Evolutionary conservation across 75 land plant genomes (phyloP).

Genomic region (Sequoiadendron giganteum): DNA sequence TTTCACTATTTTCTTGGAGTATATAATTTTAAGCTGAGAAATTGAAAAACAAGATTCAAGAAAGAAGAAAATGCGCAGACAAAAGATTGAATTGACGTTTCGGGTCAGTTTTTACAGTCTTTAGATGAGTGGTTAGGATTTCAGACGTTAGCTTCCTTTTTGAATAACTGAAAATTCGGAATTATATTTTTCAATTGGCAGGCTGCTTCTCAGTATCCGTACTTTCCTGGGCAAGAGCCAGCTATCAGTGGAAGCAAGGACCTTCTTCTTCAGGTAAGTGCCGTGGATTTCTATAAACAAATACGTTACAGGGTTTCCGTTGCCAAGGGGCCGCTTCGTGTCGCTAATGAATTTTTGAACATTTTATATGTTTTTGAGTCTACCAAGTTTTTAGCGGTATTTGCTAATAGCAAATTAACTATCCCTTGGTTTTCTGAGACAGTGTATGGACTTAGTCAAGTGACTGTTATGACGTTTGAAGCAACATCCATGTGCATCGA

Average conservation of each 20-base stretch:
- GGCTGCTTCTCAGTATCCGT: slow-evolving; percentile 73
- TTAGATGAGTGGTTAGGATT: background rate
- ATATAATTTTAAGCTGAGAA: background rate
- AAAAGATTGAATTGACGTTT: background rate
- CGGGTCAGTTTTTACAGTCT: background rate
- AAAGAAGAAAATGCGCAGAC: background rate
- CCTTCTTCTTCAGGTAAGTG: slow-evolving; percentile 65
- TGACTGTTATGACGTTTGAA: background rate
- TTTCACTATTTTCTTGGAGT: background rate
- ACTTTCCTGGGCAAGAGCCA: slow-evolving; percentile 90
- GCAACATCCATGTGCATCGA: background rate
- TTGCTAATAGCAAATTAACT: background rate
- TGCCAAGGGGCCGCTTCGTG: too few species aligned
- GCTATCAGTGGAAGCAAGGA: slow-evolving; percentile 55
- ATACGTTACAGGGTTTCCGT: too few species aligned
- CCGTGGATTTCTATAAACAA: background rate
- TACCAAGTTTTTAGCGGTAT: background rate
- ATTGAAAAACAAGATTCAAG: background rate
- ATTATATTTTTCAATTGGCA: slow-evolving; percentile 16
- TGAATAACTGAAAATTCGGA: background rate
- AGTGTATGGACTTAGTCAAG: background rate
- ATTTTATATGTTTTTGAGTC: background rate
- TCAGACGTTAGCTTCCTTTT: background rate
- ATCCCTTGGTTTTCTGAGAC: background rate
- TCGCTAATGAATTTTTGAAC: background rate